Evolutionary conservation across 208 protist species (phyloP), one percentile per base, ranked within the genome.

Genomic region (Acanthamoeba rhysodes): DNA sequence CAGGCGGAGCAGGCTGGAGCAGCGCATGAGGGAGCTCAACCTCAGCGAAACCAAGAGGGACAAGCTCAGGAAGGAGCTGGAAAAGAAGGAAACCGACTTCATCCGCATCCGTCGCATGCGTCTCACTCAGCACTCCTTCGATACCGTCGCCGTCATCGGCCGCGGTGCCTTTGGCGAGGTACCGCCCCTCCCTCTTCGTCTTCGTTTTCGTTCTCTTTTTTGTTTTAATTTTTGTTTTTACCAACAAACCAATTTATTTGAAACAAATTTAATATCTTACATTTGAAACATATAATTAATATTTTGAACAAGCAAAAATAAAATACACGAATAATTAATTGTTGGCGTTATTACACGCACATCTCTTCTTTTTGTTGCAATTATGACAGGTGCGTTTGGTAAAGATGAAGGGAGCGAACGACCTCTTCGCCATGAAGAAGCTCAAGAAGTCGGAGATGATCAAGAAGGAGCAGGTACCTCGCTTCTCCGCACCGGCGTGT

Each of bases 91-190:
- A 90, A 95, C 96, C 32, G 88, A 96, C 18, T 48, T 34, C 34
- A 48, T 45, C 70, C 95, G 98, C 82, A 62, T 97, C 62, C 96
- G 96, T 29, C 95, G 98, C 50, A 90, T 97, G 64, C 94, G 96
- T 16, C 95, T 99, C 24, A 96, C 72, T 32, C 66, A 70, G 12
- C 70, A 94, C 32, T 98, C 99, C 95, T 99, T 99, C 97, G 96
- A 98, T 29, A 82, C 97, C 6, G 57, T 99, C 20, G 98, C 98
- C 66, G 85, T 98, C 20, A 99, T 99, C 96, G 98, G 98, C 18
- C 82, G 97, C 20, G 98, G 98, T 50, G 98, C 98, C 27, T 99
- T 99, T 97, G 98, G 98, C 27, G 98, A 99, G 93, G 98, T 99
- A 50, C 45, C 45, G 10, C 27, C 14, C 5, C 24, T 6, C 1